Conservation (phyloP, 2,329 filamentous ascomycete species). For the Onygenales sp. region DNA sequence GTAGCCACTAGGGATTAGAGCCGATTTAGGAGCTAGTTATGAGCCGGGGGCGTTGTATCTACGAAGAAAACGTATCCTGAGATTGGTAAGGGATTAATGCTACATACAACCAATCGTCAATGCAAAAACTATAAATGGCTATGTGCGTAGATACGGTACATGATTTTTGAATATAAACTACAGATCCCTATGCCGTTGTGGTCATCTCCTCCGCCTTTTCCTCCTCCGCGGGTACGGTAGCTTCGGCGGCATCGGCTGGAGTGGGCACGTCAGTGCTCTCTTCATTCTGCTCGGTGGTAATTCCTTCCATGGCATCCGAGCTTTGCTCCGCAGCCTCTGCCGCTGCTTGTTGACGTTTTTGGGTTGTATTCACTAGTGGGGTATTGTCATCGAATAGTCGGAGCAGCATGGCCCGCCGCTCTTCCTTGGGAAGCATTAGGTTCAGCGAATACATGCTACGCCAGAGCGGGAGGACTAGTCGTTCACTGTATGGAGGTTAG, state of each 20-base stretch:
- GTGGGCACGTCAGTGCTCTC: conserved; percentile 1
- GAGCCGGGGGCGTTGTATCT: no score
- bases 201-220: background rate
- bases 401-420: conserved; percentile 82
- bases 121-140: no score
- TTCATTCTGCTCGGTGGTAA: background rate
- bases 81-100: no score
- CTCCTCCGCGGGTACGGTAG: background rate
- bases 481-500: conserved; percentile 43
- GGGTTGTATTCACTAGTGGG: conserved; percentile 59
- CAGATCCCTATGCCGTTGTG: background rate
- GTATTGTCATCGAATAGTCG: conserved; percentile 84
- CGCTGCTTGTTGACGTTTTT: conserved; percentile 17
- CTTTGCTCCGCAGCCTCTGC: conserved; percentile 8
- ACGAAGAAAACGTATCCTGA: no score
- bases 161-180: background rate
- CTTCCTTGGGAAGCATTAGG: conserved; percentile 96
- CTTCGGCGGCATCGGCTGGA: conserved; percentile 1
- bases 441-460: conserved; percentile 86
- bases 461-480: conserved; percentile 87
- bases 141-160: no score
- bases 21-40: no score
- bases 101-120: no score
- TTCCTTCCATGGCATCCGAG: background rate
- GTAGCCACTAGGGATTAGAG: no score